Conservation (phyloP, 768 basidiomycete species). For the Cantharellus cinnabarinus region DNA sequence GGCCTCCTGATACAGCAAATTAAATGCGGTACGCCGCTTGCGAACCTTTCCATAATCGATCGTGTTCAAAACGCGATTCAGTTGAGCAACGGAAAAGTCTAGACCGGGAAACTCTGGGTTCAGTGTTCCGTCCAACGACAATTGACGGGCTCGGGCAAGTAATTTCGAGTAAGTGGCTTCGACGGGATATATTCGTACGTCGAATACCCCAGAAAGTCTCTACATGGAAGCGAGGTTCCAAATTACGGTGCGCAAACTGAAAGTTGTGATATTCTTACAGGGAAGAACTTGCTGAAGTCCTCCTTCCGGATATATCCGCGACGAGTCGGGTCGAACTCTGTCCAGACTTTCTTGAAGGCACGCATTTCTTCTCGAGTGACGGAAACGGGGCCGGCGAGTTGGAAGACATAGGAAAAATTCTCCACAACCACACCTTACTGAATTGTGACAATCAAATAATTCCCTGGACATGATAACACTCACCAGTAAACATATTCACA, state of each 20-base stretch:
- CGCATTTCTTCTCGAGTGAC: conserved; percentile 86
- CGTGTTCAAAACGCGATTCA: conserved; percentile 34
- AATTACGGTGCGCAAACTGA: not conserved
- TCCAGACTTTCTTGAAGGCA: conserved; percentile 87
- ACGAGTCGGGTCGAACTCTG: conserved; percentile 54
- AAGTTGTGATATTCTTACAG: conserved; percentile 28
- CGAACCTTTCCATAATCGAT: conserved; percentile 48
- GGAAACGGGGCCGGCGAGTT: conserved; percentile 56
- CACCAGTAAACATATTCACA: conserved; percentile 86
- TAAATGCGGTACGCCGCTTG: conserved; percentile 47
- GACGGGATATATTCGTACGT: conserved; percentile 63
- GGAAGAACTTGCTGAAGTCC: conserved; percentile 60
- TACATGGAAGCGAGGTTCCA: conserved; percentile 14
- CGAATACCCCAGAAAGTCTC: conserved; percentile 74
- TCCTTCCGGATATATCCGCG: conserved; percentile 58
- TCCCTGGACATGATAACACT: conserved; percentile 4
- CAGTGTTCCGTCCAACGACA: conserved; percentile 14
- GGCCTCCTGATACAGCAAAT: conserved; percentile 74
- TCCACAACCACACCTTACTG: conserved; percentile 68
- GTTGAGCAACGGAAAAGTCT: conserved; percentile 33
- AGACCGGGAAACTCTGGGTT: conserved; percentile 15
- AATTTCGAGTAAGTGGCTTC: conserved; percentile 46
- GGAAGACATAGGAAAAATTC: conserved; percentile 90
- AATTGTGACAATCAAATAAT: conserved; percentile 1
- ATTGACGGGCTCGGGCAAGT: conserved; percentile 26